Conservation (phyloP, 1,284 basidiomycete genomes). For the Ustilago trichophora region DNA sequence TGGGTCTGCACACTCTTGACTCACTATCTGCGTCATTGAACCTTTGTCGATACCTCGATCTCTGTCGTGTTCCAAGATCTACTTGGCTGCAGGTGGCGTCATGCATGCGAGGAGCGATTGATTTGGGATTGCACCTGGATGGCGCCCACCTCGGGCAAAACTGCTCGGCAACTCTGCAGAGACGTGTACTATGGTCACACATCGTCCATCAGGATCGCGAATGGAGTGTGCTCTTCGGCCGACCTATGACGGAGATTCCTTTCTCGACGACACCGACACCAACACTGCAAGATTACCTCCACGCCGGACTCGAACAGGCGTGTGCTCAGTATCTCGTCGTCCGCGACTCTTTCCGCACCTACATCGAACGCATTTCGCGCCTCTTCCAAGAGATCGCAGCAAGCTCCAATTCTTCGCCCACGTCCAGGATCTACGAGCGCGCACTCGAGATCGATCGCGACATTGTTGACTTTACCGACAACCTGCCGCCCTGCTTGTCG, state of each 20-base stretch:
- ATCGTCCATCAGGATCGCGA: conserved; percentile 41
- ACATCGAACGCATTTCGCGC: conserved; percentile 33
- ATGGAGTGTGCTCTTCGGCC: conserved; percentile 40
- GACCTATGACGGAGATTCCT: conserved; percentile 42
- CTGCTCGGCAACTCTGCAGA: conserved; percentile 21
- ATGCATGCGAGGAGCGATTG: conserved; percentile 41
- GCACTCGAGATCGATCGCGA: conserved; percentile 39
- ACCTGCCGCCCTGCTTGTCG: conserved; percentile 26
- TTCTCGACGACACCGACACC: conserved; percentile 30
- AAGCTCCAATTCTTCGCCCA: conserved; percentile 26
- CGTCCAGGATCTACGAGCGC: conserved; percentile 24
- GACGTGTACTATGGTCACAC: conserved; percentile 40
- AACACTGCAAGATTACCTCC: conserved; percentile 28
- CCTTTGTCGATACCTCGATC: conserved; percentile 37
- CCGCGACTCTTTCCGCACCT: conserved; percentile 29
- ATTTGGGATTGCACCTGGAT: conserved; percentile 33
- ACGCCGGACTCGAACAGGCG: conserved; percentile 25
- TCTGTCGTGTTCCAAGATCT: conserved; percentile 34
- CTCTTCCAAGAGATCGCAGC: conserved; percentile 44
- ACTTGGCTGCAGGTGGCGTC: conserved; percentile 44
- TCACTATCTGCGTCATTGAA: conserved; percentile 39
- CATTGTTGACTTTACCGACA: conserved; percentile 22
- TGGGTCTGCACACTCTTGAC: conserved; percentile 39
- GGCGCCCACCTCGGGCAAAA: conserved; percentile 36
- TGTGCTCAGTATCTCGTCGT: conserved; percentile 41